A percentile compares a stretch with the other conserved stretches of the same genome.
Evolutionary conservation across 768 basidiomycete species (phyloP).

Genomic region (Lentinula aciculospora): DNA sequence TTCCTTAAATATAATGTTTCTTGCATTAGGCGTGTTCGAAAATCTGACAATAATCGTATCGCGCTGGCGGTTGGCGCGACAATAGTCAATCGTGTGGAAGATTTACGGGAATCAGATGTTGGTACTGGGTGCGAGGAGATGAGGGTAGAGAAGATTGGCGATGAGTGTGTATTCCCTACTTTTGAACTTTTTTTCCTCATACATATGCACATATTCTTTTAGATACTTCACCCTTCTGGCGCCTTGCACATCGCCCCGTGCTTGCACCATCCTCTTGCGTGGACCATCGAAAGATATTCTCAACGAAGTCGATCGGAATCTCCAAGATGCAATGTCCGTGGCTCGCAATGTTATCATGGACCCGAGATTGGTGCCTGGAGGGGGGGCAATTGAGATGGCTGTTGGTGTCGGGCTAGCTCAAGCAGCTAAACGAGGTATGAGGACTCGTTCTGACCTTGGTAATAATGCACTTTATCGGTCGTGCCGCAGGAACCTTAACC

Average conservation of each 20-base stretch:
- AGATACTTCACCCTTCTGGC: slow-evolving; percentile 95
- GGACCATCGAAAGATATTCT: slow-evolving; percentile 98
- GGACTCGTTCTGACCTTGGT: not conserved
- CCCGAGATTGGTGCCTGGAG: slow-evolving; percentile 89
- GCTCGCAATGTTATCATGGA: slow-evolving; percentile 97
- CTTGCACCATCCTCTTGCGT: slow-evolving; percentile 95
- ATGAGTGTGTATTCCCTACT: slow-evolving; percentile 55
- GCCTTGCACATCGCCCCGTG: slow-evolving; percentile 87
- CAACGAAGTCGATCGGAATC: slow-evolving; percentile 96
- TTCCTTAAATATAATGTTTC: slow-evolving; percentile 84
- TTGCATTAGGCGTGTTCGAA: slow-evolving; percentile 95
- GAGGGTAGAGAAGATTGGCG: slow-evolving; percentile 94
- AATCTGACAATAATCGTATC: slow-evolving; percentile 98
- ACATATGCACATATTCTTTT: not conserved
- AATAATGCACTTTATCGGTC: not conserved
- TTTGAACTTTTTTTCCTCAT: slow-evolving; percentile 1
- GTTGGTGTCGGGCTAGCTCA: slow-evolving; percentile 78
- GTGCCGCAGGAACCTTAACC: not conserved
- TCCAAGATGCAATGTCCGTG: slow-evolving; percentile 96
- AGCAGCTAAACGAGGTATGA: not conserved
- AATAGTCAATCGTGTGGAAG: slow-evolving; percentile 95
- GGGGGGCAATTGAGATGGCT: slow-evolving; percentile 98
- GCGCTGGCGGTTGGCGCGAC: slow-evolving; percentile 94
- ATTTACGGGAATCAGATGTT: slow-evolving; percentile 86
- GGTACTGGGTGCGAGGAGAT: slow-evolving; percentile 96